Conservation (phyloP, 495 filamentous ascomycete genomes). For the Penicillium alfredii region DNA sequence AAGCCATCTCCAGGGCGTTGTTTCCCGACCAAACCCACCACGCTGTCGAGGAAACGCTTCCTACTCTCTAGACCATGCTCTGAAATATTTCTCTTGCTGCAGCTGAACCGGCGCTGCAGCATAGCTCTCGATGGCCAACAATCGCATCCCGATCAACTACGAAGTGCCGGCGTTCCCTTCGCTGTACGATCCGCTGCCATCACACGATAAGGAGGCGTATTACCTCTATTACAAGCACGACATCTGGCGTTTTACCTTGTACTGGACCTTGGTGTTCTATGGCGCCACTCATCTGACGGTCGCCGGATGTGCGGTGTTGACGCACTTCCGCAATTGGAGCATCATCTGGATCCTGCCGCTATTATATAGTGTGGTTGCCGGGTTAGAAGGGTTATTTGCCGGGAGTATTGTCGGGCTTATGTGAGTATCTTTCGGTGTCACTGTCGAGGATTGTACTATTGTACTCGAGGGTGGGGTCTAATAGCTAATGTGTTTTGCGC, state of each 20-base stretch:
- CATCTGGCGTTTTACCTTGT: constrained; percentile 87
- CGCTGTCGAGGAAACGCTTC: constrained; percentile 1
- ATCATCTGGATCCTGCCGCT: constrained; percentile 72
- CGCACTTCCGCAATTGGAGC: constrained; percentile 66
- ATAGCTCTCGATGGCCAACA: constrained; percentile 28
- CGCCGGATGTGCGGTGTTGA: constrained; percentile 63
- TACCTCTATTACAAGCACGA: constrained; percentile 75
- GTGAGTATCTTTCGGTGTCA: constrained; percentile 48
- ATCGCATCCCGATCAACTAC: constrained; percentile 61
- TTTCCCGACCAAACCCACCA: constrained; percentile 2
- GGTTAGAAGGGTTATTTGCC: constrained; percentile 74
- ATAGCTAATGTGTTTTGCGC: constrained; percentile 15
- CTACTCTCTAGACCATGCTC: constrained; percentile 1
- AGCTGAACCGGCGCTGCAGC: constrained; percentile 3
- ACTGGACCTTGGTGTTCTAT: constrained; percentile 68
- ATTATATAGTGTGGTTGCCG: constrained; percentile 67
- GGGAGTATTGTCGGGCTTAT: constrained; percentile 85
- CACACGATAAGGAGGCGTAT: constrained; percentile 42
- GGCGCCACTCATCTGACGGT: constrained; percentile 44
- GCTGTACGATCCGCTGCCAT: constrained; percentile 70
- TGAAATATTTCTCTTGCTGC: neutral
- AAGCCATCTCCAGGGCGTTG: too few relatives aligned
- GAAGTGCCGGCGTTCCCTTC: constrained; percentile 74
- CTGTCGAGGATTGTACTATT: neutral
- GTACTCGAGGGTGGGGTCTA: neutral